A percentile compares a stretch with the other conserved stretches of the same genome.
These are phyloP conservation scores for Carex kokanica DNA, from an alignment of 176 grass and related monocot species.

Conservation along the genomic window DNA sequence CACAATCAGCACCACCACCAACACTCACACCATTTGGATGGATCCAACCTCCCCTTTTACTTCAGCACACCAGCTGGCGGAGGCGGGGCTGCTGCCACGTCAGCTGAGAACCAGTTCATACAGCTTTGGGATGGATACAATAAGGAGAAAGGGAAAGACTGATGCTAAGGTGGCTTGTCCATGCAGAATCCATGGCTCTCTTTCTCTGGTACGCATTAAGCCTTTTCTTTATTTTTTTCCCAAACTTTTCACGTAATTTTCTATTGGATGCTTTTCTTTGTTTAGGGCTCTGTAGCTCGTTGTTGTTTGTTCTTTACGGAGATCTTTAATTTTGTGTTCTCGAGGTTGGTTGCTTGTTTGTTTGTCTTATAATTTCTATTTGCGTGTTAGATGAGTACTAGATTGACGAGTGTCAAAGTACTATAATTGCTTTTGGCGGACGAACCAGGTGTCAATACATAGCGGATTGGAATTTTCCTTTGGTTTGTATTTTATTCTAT, in stretches of 20 bases:
- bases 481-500: conserved; percentile 1
- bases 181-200: conserved; percentile 9
- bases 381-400: conserved; percentile 6
- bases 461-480: background rate
- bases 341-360: conserved; percentile 27
- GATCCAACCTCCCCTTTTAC: conserved; percentile 57
- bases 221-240: background rate
- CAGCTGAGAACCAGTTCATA: conserved; percentile 37
- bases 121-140: conserved; percentile 68
- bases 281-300: conserved; percentile 14
- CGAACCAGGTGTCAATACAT: conserved; percentile 19
- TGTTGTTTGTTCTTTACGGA: conserved; percentile 11
- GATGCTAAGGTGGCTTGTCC: conserved; percentile 24
- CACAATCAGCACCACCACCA: conserved; percentile 46
- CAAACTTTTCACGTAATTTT: background rate
- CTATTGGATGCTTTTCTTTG: conserved; percentile 16
- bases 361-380: conserved; percentile 20
- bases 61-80: conserved; percentile 30
- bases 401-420: conserved; percentile 19
- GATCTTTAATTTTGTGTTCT: conserved; percentile 20
- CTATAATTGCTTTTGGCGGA: conserved; percentile 8
- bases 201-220: background rate
- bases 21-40: conserved; percentile 49
- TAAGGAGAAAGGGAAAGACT: conserved; percentile 78
- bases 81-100: conserved; percentile 32